Evolutionary conservation across 2,329 filamentous ascomycete species (phyloP), one percentile per base, ranked within the genome.

Genomic region (Nemania sp.): DNA sequence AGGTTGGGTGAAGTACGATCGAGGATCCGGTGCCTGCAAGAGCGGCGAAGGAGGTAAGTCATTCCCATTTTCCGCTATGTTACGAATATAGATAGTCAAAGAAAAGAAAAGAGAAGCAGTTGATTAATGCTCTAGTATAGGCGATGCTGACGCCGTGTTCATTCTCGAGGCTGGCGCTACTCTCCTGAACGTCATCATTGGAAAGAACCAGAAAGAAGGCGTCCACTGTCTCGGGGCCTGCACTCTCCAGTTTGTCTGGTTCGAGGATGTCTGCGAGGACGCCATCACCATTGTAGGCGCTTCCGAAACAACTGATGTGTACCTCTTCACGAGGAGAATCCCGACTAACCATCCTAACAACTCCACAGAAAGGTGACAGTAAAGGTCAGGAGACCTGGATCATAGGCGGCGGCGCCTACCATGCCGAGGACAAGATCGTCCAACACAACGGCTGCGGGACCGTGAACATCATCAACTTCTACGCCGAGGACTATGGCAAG

Each of bases 401-500:
- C 51, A 71, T 69, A 59, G 76, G 76, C 35, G 76, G 76, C 48
- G 71, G 74, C 42, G 74, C 73, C 5, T 66, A 65, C 52, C 60
- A 64, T 42, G 68, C 68, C 17, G 52, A 60, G 15, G 67, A 69
- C 55, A 69, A 69, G 64, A 62, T 69, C 20, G n/a, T 65, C 10
- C 59, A 65, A 34, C 62, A 65, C 45, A 65, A 65, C 45, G 62
- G 62, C 35, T 61, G 59, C 37, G 59, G 62, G 18, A 65, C 59
- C 21, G 52, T 65, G n/a, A 59, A 62, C 32, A 57, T 63, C 34
- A 65, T 51, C 57, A 66, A 64, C 62, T 79, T 77, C 71, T 79
- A 77, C 63, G 77, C 72, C 54, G 71, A 77, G 25, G 74, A 80
- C 70, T 81, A 81, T 62, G 79, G 79, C 59, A 82, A 82, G 69